Conservation (phyloP, 1,284 basidiomycete species). For the Hymenochaete sp. region DNA sequence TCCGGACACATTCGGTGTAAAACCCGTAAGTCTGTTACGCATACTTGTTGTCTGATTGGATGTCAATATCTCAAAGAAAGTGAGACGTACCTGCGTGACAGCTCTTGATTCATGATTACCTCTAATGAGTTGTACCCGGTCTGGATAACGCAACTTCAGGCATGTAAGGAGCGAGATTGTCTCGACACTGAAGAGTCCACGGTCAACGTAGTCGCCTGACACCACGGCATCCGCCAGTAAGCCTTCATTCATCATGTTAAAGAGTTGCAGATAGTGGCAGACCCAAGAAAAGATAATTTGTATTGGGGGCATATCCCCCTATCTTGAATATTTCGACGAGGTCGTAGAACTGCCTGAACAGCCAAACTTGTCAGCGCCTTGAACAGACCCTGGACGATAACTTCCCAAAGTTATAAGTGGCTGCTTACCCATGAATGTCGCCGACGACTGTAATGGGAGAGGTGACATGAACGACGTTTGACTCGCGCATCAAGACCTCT, state of each 20-base stretch:
- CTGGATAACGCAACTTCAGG: slow-evolving; percentile 94
- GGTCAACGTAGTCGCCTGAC: slow-evolving; percentile 94
- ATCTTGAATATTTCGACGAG: slow-evolving; percentile 98
- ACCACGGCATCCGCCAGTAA: slow-evolving; percentile 6
- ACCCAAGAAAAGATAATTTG: slow-evolving; percentile 97
- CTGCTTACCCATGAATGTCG: slow-evolving; percentile 93
- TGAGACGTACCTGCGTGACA: slow-evolving; percentile 79
- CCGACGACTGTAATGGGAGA: slow-evolving; percentile 99
- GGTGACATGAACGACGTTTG: slow-evolving; percentile 95
- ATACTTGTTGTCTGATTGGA: background rate
- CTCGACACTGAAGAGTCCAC: slow-evolving; percentile 96
- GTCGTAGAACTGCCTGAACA: slow-evolving; percentile 96
- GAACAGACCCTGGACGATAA: background rate
- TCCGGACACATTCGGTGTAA: slow-evolving; percentile 96
- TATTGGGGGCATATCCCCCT: slow-evolving; percentile 93
- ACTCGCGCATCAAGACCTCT: slow-evolving; percentile 97
- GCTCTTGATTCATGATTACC: slow-evolving; percentile 98
- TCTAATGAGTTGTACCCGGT: slow-evolving; percentile 92
- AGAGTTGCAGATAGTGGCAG: slow-evolving; percentile 26
- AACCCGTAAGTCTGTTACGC: slow-evolving; percentile 93
- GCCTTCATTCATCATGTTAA: slow-evolving; percentile 1
- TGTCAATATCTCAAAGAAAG: slow-evolving; percentile 20
- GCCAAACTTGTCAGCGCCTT: background rate
- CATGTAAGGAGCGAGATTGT: slow-evolving; percentile 97
- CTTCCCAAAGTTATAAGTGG: slow-evolving; percentile 12